Evolutionary conservation across 2,329 filamentous ascomycete species (phyloP).

Genomic region (Huntiella bhutanensis): DNA sequence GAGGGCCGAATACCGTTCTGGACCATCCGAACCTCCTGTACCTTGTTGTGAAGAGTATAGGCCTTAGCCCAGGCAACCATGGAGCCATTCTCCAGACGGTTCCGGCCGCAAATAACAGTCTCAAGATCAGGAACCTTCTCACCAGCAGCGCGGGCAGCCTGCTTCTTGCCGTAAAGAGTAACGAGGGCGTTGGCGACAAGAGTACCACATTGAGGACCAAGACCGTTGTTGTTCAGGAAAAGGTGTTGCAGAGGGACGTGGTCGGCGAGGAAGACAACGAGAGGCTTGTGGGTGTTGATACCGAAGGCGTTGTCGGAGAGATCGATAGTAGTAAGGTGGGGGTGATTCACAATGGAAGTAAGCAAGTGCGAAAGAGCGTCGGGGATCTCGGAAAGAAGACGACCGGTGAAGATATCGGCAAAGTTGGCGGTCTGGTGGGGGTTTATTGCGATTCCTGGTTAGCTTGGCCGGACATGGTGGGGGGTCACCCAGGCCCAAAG

Average conservation of each 20-base stretch:
- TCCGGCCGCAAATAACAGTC: conserved; percentile 93
- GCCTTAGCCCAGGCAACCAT: conserved; percentile 90
- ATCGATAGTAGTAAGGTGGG: conserved; percentile 77
- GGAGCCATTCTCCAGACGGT: conserved; percentile 84
- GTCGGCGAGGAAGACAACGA: conserved; percentile 75
- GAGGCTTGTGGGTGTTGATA: conserved; percentile 78
- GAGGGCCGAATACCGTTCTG: conserved; percentile 95
- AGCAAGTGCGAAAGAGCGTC: conserved; percentile 72
- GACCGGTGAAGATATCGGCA: conserved; percentile 93
- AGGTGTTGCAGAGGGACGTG: conserved; percentile 86
- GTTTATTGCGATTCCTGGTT: no score
- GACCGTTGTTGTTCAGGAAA: conserved; percentile 94
- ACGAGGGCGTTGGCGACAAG: conserved; percentile 76
- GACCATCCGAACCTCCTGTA: conserved; percentile 87
- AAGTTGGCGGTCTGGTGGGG: conserved; percentile 53
- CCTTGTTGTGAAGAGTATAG: conserved; percentile 62
- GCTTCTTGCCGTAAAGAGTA: conserved; percentile 68
- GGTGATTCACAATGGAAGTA: conserved; percentile 67
- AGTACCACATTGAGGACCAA: conserved; percentile 79
- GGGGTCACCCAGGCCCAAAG: no score
- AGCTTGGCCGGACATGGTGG: no score
- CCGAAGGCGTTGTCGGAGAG: conserved; percentile 97
- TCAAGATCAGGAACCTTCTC: conserved; percentile 66
- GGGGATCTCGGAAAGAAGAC: conserved; percentile 84
- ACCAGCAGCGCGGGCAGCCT: conserved; percentile 50